Conservation (phyloP, 2,329 filamentous ascomycete genomes). For the Colletotrichum caudatum region DNA sequence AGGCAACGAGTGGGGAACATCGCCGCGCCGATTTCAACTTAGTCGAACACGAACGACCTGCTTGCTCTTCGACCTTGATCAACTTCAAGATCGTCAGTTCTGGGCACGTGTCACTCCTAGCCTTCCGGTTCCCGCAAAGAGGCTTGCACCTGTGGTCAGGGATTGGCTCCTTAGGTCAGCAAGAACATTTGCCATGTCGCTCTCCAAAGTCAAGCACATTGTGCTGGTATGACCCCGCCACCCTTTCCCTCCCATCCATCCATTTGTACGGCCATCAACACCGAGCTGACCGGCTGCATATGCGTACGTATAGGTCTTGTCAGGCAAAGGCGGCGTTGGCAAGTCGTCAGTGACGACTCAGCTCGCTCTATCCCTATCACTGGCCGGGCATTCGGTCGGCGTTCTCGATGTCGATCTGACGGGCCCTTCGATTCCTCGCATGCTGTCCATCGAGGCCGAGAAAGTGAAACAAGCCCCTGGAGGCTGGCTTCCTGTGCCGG, state of each 20-base stretch:
- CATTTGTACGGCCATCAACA: neutral
- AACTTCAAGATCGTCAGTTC: neutral
- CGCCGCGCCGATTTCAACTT: conserved; percentile 31
- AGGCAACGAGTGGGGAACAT: conserved; percentile 27
- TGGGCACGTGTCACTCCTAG: neutral
- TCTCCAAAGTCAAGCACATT: conserved; percentile 80
- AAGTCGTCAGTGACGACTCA: conserved; percentile 99
- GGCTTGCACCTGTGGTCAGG: neutral
- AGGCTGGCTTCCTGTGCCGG: conserved; percentile 90
- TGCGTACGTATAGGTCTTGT: conserved; percentile 72
- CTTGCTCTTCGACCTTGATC: conserved; percentile 15
- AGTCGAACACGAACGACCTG: conserved; percentile 8
- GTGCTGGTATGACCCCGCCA: conserved; percentile 69
- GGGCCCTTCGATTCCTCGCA: conserved; percentile 93
- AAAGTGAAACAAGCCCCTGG: conserved; percentile 93
- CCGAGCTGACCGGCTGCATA: conserved; percentile 9
- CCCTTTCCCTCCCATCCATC: conserved; percentile 7
- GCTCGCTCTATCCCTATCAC: conserved; percentile 87
- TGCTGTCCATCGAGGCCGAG: conserved; percentile 88
- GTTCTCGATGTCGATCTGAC: conserved; percentile 97
- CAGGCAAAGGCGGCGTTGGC: conserved; percentile 96
- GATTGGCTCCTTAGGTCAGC: neutral
- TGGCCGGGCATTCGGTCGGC: conserved; percentile 88
- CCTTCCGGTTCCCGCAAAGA: neutral
- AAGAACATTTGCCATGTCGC: conserved; percentile 63